Base-by-base conservation (phyloP, 1,139 yeast species). In the Protomyces lactucae-debilis region DNA sequence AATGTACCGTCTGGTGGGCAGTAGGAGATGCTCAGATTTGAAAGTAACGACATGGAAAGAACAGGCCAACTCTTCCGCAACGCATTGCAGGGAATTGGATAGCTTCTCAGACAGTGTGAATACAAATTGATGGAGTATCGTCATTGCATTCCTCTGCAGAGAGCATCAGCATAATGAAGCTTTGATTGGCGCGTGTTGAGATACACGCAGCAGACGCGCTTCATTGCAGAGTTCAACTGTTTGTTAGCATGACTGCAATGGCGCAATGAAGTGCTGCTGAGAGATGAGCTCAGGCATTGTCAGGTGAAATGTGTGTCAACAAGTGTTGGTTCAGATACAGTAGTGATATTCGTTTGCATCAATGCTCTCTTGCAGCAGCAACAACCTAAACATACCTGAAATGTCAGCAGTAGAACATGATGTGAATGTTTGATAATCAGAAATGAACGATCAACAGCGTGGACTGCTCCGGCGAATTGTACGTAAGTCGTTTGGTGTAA, bases 401-500 rank as follows among this genome's bases (percentile, higher is more conserved):
- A 1, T 12, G 21, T 25, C 18, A 25, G 37, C 9, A 5, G 10
- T 35, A n/a, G 32, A 28, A 6, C 1, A 12, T 23, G 10, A 9
- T 6, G 5, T 39, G 37, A 9, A 39, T 23, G 25, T 28, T 9
- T 18, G 57, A 52, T 14, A 51, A 59, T 59, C 63, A 59, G 63
- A 59, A 59, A 32, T 51, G 63, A 59, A 59, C 63, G 63, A 18
- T 59, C 63, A 35, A 59, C 63, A 59, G 18, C 36, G 57, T 25
- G 12, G 10, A 14, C 48, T 28, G 36, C 54, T 51, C 63, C 63
- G 63, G 52, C 63, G 18, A 59, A 59, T 59, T 59, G 63, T 59
- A 59, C 63, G 63, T 59, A 59, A 59, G 63, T 59, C 63, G 63
- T 59, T 59, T 57, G 61, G 40, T 35, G 23, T 59, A 35, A 51